These are phyloP conservation scores for Populus deltoides DNA, from an alignment of 345 rosid genomes.

Conservation along the genomic window DNA sequence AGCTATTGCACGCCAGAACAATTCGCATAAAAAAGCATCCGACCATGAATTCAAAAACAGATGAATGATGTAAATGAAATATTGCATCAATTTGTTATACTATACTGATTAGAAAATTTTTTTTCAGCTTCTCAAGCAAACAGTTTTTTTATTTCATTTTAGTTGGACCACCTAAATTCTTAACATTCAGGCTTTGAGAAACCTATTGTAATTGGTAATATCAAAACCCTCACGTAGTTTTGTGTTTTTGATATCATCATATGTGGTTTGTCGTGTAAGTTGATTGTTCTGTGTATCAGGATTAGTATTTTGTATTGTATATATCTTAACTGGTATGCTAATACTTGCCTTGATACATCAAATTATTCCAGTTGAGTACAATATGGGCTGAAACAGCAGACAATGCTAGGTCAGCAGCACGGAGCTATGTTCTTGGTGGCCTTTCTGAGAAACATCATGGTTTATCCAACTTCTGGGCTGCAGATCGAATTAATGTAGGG, in stretches of 20 bases:
- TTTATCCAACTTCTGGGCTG: slow-evolving; percentile 67
- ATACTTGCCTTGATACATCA: slow-evolving; percentile 12
- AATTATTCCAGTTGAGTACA: slow-evolving; percentile 70
- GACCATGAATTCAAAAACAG: too few species aligned
- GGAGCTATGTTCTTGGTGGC: slow-evolving; percentile 80
- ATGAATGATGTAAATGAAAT: too few species aligned
- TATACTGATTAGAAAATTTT: too few species aligned
- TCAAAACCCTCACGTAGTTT: neutral
- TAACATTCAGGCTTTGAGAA: too few species aligned
- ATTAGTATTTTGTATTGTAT: neutral
- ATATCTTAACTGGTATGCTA: slow-evolving; percentile 1
- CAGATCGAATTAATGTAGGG: slow-evolving; percentile 77
- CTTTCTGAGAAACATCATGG: slow-evolving; percentile 85
- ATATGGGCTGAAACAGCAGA: slow-evolving; percentile 98
- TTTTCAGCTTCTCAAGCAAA: too few species aligned
- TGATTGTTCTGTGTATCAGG: neutral
- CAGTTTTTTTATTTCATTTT: too few species aligned
- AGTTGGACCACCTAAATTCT: too few species aligned
- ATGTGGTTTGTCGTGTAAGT: neutral
- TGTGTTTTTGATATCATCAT: neutral
- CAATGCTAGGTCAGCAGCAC: slow-evolving; percentile 85
- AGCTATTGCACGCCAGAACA: too few species aligned
- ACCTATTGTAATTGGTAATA: too few species aligned
- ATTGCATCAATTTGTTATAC: too few species aligned
- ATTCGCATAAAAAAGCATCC: too few species aligned